Conservation (phyloP, 176 grass and related monocot species). For the Musa itinerans region DNA sequence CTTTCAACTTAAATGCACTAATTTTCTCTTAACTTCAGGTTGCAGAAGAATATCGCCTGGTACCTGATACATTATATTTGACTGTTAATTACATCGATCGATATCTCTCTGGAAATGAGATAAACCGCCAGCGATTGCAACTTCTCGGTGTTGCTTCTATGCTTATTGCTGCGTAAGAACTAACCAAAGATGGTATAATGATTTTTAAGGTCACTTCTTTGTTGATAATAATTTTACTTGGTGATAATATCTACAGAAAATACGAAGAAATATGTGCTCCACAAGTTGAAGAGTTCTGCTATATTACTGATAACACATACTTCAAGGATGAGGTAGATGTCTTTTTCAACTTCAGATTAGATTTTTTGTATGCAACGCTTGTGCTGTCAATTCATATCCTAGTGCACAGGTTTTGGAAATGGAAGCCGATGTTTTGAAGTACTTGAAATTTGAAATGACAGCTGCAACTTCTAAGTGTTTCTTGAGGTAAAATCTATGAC, state of each 20-base stretch:
- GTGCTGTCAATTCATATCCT: not conserved
- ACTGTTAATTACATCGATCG: constrained; percentile 91
- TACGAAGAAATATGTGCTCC: constrained; percentile 98
- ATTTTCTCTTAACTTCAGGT: constrained; percentile 33
- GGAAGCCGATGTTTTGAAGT: constrained; percentile 82
- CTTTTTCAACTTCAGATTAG: not conserved
- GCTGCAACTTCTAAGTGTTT: constrained; percentile 83
- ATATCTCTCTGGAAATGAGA: constrained; percentile 92
- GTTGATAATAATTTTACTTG: constrained; percentile 4
- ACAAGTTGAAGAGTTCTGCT: constrained; percentile 99
- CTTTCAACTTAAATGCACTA: constrained; percentile 3
- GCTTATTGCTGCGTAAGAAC: constrained; percentile 93
- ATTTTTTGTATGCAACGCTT: not conserved
- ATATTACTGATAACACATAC: constrained; percentile 98
- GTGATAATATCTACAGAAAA: constrained; percentile 47
- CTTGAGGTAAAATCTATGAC: constrained; percentile 46
- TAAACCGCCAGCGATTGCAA: constrained; percentile 81
- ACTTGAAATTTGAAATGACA: constrained; percentile 93
- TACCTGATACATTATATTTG: constrained; percentile 84
- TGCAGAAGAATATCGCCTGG: constrained; percentile 76
- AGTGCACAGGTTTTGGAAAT: constrained; percentile 66
- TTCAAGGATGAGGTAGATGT: constrained; percentile 81
- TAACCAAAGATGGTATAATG: constrained; percentile 5
- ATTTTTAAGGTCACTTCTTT: not conserved
- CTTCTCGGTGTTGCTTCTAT: constrained; percentile 95